phyloP scores from a whole-genome alignment of 225 moss, liverwort and hornwort species.

The Straminergon stramineum region DNA sequence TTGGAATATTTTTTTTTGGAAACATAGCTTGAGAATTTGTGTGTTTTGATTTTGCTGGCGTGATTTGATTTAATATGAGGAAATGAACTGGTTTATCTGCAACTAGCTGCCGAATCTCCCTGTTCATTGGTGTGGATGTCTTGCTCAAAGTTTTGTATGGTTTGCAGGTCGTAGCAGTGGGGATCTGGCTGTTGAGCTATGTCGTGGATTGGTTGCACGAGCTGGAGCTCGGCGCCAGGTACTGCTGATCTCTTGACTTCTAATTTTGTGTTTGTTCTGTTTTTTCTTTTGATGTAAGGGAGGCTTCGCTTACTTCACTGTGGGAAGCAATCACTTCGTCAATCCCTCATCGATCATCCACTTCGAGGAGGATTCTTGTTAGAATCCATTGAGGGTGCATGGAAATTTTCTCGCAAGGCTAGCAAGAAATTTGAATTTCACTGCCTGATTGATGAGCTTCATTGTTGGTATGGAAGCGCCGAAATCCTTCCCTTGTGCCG shows the following conservation, averaged over 20 bases:
- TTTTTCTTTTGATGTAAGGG: neutral
- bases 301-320: slow-evolving; percentile 1
- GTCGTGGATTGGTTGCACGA: slow-evolving; percentile 80
- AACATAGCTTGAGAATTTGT: neutral
- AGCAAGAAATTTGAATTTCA: neutral
- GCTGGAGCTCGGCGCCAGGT: slow-evolving; percentile 78
- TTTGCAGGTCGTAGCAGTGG: slow-evolving; percentile 51
- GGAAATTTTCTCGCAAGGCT: neutral
- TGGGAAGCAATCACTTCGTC: slow-evolving; percentile 8
- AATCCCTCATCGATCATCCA: neutral
- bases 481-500: neutral
- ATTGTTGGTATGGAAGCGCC: slow-evolving; percentile 3
- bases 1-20: neutral
- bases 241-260: neutral
- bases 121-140: neutral
- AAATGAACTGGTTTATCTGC: neutral
- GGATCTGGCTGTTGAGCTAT: slow-evolving; percentile 79
- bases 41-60: neutral
- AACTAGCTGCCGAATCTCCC: neutral
- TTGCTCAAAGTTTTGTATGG: neutral
- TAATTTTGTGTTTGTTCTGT: neutral
- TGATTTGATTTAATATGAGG: no score
- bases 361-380: neutral
- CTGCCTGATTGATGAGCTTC: slow-evolving; percentile 3
- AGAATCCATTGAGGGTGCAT: neutral